These are phyloP conservation scores for Ophiostoma populinum DNA, from an alignment of 2,329 filamentous ascomycete species.

Conservation along the genomic window DNA sequence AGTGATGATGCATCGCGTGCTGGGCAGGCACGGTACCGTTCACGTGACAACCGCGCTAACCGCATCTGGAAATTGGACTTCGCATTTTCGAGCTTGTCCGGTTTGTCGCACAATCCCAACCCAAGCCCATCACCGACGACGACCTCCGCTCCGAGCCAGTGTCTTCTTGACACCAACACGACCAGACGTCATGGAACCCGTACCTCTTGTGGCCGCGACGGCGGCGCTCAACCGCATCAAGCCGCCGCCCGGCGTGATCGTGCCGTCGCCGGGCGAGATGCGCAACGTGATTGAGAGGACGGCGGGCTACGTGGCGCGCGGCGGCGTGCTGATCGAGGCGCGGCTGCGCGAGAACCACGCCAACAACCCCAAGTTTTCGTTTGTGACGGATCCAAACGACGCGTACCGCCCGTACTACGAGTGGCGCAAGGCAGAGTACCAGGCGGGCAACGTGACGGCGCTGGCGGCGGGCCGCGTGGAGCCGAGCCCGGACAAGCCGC, in stretches of 20 bases:
- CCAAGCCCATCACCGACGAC: no score
- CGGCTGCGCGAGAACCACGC: constrained; percentile 73
- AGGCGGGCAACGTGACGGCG: constrained; percentile 62
- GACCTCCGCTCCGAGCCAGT: no score
- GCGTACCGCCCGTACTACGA: constrained; percentile 76
- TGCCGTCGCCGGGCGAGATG: constrained; percentile 74
- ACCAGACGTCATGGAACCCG: no score
- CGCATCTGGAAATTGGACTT: background rate
- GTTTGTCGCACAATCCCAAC: no score
- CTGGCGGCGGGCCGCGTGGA: constrained; percentile 58
- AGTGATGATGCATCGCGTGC: no score
- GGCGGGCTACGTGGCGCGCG: constrained; percentile 69
- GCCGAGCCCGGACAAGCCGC: constrained; percentile 67
- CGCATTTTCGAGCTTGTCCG: no score
- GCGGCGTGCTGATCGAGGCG: constrained; percentile 56
- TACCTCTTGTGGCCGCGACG: no score
- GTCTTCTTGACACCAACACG: no score
- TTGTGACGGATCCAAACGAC: constrained; percentile 64
- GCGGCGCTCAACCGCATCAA: constrained; percentile 49
- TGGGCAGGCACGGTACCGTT: no score
- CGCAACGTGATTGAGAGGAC: constrained; percentile 80
- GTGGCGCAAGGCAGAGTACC: constrained; percentile 81
- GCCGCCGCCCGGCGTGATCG: constrained; percentile 65
- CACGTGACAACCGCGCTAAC: background rate
- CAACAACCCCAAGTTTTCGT: constrained; percentile 79